Base-by-base conservation (phyloP, 768 basidiomycete species). In the Strobilomyces dryophilus region DNA sequence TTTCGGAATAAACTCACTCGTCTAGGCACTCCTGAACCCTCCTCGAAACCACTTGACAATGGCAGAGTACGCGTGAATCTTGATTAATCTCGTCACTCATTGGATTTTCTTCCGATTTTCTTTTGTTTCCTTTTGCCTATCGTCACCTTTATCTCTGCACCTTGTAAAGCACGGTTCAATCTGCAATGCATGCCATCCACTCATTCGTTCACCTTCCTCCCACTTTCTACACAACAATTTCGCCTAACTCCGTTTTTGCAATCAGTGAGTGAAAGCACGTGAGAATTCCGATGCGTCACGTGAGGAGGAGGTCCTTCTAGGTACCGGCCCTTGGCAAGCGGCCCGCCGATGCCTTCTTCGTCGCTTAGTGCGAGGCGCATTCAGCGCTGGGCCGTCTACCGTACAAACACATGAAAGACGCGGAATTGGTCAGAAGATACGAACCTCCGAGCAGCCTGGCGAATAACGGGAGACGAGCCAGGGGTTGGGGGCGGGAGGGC, bases 41-140 rank as follows among this genome's bases (percentile, higher is more conserved):
- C 66, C 0, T 42, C 66, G 45, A 69, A 58, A 54, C 67, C 68
- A 37, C 67, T 62, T 31, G 69, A 71, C 59, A 67, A 54, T 55
- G 63, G 64, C 47, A 66, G 68, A 68, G 68, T 71, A 52, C 70
- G 68, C 54, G 62, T 69, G 54, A 71, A 71, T 53, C 68, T 69
- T 56, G 43, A 69, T 62, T 69, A 59, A 71, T 48, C 20, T 34
- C 46, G 49, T 47, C 55, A 10, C 48, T 68, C 63, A 37, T 57
- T 61, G 52, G 47, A 58, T 54, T 20, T 45, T 47, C 50, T 36
- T 52, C 39, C 31, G 31, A 45, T 36, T 36, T 17, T 36, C 8
- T 15, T 54, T 40, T 31, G 11, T 27, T 36, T 45, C 53, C 42
- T 27, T 46, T 43, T 34, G 5, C 15, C 24, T 18, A 55, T 46